Evolutionary conservation across 1,284 basidiomycete species (phyloP).

Genomic region (Violaceomyces palustris): DNA sequence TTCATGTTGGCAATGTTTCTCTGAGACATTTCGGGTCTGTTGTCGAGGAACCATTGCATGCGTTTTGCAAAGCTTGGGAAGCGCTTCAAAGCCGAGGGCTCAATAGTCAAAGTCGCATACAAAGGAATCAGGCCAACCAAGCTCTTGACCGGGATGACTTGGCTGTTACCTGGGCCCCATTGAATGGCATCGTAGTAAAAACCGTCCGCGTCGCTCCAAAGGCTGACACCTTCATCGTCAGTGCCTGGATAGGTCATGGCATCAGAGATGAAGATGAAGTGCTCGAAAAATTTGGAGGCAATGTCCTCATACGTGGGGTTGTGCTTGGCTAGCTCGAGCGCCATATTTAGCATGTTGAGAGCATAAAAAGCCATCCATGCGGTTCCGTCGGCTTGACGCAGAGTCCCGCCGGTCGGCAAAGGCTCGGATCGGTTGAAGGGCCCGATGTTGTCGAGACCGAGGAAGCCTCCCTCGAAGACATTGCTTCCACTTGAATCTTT

Average conservation of each 20-base stretch:
- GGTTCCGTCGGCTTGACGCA: conserved; percentile 95
- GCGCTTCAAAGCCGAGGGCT: conserved; percentile 78
- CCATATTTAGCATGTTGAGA: conserved; percentile 94
- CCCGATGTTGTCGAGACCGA: conserved; percentile 95
- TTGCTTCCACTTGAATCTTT: conserved; percentile 92
- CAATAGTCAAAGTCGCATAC: conserved; percentile 87
- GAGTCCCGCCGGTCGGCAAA: conserved; percentile 71
- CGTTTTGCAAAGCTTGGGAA: conserved; percentile 97
- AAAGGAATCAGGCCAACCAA: conserved; percentile 93
- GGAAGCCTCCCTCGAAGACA: conserved; percentile 96
- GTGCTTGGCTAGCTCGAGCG: conserved; percentile 93
- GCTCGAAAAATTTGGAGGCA: conserved; percentile 96
- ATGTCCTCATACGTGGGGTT: conserved; percentile 98
- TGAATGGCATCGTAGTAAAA: conserved; percentile 97
- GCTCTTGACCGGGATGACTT: conserved; percentile 85
- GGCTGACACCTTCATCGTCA: conserved; percentile 64
- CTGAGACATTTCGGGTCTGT: conserved; percentile 75
- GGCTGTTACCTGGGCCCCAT: conserved; percentile 63
- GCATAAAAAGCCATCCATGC: conserved; percentile 99
- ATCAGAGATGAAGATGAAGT: conserved; percentile 49
- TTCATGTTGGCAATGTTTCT: conserved; percentile 94
- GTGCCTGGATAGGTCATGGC: conserved; percentile 84
- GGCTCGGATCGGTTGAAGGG: conserved; percentile 97
- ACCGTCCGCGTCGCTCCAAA: conserved; percentile 94
- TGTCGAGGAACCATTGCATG: conserved; percentile 96